A percentile compares a stretch with the other conserved stretches of the same genome.
Conservation (phyloP, 2,329 filamentous ascomycete genomes). For the Aspergillus persii region DNA sequence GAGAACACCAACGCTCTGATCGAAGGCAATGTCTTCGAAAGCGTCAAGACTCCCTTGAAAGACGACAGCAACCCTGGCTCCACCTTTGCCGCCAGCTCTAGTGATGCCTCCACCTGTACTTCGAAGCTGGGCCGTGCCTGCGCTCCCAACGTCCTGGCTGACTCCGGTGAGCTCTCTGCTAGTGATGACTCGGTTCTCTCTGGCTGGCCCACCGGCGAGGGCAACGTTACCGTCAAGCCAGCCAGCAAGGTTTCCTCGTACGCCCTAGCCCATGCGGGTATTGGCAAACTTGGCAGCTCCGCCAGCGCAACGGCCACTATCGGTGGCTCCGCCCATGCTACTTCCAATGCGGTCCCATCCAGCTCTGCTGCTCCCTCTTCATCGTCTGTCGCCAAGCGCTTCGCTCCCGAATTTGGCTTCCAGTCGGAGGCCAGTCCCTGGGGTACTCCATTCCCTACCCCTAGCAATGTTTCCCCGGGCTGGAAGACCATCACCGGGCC, state of each 20-base stretch:
- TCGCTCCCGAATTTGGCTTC: not conserved
- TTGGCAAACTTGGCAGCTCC: slow-evolving; percentile 21
- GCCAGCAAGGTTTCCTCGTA: slow-evolving; percentile 26
- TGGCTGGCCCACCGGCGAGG: slow-evolving; percentile 30
- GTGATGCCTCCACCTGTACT: slow-evolving; percentile 20
- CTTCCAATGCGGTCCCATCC: slow-evolving; percentile 1
- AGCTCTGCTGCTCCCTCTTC: slow-evolving; percentile 2
- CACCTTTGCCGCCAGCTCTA: slow-evolving; percentile 26
- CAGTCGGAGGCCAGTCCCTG: slow-evolving; percentile 13
- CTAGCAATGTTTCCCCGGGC: slow-evolving; percentile 10
- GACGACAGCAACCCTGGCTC: slow-evolving; percentile 26
- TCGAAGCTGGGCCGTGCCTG: slow-evolving; percentile 29
- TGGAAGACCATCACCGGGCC: slow-evolving; percentile 8
- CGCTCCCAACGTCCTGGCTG: slow-evolving; percentile 26
- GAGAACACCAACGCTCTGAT: slow-evolving; percentile 32
- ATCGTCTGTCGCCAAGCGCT: slow-evolving; percentile 10
- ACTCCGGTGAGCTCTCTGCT: slow-evolving; percentile 30
- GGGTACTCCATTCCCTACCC: slow-evolving; percentile 4
- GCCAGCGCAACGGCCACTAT: slow-evolving; percentile 4
- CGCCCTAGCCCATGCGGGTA: slow-evolving; percentile 32
- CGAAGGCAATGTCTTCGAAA: slow-evolving; percentile 48
- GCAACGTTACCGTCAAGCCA: slow-evolving; percentile 24
- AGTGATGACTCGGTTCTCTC: slow-evolving; percentile 29
- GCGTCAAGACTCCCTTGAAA: slow-evolving; percentile 39
- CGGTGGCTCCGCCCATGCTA: not conserved